Percentiles rank a stretch among this genome's conserved stretches.
Evolutionary conservation across 768 basidiomycete genomes (phyloP).

Genomic region (Lactarius psammicola): DNA sequence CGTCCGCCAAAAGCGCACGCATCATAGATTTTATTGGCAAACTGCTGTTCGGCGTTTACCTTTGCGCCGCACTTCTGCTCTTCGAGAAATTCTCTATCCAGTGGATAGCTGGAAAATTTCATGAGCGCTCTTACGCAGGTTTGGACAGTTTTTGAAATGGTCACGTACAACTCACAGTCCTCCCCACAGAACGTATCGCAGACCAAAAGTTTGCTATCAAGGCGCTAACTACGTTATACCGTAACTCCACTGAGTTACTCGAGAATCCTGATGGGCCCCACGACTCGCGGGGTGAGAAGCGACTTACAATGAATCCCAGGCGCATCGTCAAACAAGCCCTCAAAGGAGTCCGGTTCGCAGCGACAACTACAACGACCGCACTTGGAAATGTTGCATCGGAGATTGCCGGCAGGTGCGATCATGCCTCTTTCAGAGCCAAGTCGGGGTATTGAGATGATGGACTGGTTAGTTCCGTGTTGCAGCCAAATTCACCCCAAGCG

Average conservation of each 20-base stretch:
- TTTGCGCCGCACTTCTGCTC: slow-evolving; percentile 67
- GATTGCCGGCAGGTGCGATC: slow-evolving; percentile 49
- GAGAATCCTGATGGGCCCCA: slow-evolving; percentile 64
- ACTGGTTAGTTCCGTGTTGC: slow-evolving; percentile 60
- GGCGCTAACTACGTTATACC: slow-evolving; percentile 72
- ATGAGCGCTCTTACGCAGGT: slow-evolving; percentile 72
- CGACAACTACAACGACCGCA: slow-evolving; percentile 78
- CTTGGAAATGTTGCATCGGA: slow-evolving; percentile 62
- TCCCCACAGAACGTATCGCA: slow-evolving; percentile 63
- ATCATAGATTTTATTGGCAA: slow-evolving; percentile 58
- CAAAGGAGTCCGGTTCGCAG: slow-evolving; percentile 66
- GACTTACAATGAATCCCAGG: slow-evolving; percentile 50
- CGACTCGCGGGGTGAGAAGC: slow-evolving; percentile 38
- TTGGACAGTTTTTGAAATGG: slow-evolving; percentile 21
- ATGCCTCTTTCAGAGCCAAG: not conserved
- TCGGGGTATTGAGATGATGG: not conserved
- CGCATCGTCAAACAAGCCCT: slow-evolving; percentile 67
- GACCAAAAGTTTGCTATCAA: slow-evolving; percentile 80
- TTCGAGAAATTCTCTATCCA: slow-evolving; percentile 87
- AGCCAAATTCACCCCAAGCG: slow-evolving; percentile 83
- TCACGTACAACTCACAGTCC: slow-evolving; percentile 9
- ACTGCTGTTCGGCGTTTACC: slow-evolving; percentile 68
- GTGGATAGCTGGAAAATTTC: slow-evolving; percentile 80
- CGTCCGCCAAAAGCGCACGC: slow-evolving; percentile 35
- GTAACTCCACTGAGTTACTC: slow-evolving; percentile 69